These are phyloP conservation scores for Dryas drummondii DNA, from an alignment of 306 rosid species.

Conservation along the genomic window DNA sequence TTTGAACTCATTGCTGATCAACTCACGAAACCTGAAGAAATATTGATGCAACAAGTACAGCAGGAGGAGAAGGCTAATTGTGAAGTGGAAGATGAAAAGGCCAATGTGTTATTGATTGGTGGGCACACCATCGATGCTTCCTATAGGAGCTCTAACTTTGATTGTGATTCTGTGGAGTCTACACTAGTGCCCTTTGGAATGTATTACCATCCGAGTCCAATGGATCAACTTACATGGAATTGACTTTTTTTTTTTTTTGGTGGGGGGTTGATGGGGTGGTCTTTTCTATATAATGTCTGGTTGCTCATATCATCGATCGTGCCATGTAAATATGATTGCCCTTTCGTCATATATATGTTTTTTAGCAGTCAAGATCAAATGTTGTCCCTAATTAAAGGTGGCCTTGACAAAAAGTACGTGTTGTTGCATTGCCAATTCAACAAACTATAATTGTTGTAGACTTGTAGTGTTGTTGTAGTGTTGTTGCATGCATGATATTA, in stretches of 20 bases:
- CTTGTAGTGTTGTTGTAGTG: too few species aligned
- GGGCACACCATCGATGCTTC: slow-evolving; percentile 19
- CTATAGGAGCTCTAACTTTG: slow-evolving; percentile 25
- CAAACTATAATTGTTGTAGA: too few species aligned
- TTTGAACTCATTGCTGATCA: background rate
- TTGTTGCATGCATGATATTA: too few species aligned
- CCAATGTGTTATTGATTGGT: background rate
- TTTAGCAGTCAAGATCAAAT: too few species aligned
- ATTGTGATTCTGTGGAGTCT: slow-evolving; percentile 32
- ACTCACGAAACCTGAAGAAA: background rate
- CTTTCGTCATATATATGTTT: too few species aligned
- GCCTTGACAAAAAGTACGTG: too few species aligned
- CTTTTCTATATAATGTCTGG: background rate
- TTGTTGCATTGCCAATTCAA: too few species aligned
- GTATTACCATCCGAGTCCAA: slow-evolving; percentile 25
- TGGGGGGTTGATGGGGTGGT: too few species aligned
- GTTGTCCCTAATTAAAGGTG: too few species aligned
- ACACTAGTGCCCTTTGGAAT: slow-evolving; percentile 23
- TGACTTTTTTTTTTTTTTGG: background rate
- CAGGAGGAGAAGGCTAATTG: slow-evolving; percentile 6
- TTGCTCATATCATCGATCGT: too few species aligned
- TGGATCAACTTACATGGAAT: slow-evolving; percentile 36
- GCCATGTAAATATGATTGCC: too few species aligned
- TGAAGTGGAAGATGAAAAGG: background rate
- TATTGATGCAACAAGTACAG: background rate